Evolutionary conservation across 176 grass and related monocot species (phyloP), one percentile per base, ranked within the genome.

Genomic region (sorghum (Sorghum bicolor)): DNA sequence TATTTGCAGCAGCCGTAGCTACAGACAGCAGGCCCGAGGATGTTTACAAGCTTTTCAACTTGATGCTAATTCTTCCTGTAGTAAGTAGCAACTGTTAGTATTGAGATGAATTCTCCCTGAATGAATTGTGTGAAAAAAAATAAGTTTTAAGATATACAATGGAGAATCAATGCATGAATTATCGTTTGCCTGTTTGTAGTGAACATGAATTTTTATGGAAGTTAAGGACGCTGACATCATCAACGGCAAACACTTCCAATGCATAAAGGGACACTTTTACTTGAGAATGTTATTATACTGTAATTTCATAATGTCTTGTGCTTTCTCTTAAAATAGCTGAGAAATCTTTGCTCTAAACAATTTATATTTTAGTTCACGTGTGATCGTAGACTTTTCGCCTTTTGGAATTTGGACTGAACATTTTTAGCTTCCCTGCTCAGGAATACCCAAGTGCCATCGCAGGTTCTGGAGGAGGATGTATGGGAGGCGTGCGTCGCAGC

Each of bases 401-500:
- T 61, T 28, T 62, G 24, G 57, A 3, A 11, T 25, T 28, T 28
- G 24, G 24, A 55, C 5, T 60, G 55, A 60, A 60, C n/a, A 25
- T 25, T 26, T 62, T 62, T 62, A 28, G 3, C 10, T 25, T 13
- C 58, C n/a, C 58, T 0, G 25, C 14, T 10, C 25, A 26, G 38
- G 40, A 12, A 25, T 26, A 8, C 11, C 5, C 37, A 44, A 28
- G 39, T 44, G 38, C 5, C 11, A 16, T 33, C 5, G 66, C 7
- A 2, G 22, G 32, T 53, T 38, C 82, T 53, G 34, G 48, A 57
- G 63, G 57, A 86, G 67, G 79, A 98, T 95, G 96, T 94, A 94
- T 78, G 93, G 83, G 68, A 83, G 85, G 88, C 74, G 91, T 40
- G 93, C 93, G n/a, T 74, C 87, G 36, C 96, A 96, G 78, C 81